Base-by-base conservation (phyloP, 2,329 filamentous ascomycete species). In the Neocucurbitaria cava region DNA sequence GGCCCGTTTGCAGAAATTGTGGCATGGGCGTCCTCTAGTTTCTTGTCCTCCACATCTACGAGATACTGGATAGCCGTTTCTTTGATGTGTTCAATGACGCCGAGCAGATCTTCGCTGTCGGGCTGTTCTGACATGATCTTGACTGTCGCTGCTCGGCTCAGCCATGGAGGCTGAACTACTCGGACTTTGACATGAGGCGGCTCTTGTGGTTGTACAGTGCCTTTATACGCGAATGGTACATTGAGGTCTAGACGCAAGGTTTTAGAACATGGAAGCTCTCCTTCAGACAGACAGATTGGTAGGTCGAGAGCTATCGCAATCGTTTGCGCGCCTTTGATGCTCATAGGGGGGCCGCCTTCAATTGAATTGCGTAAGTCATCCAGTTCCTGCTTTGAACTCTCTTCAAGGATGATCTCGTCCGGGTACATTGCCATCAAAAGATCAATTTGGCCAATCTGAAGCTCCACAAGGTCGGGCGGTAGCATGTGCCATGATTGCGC, bases 391-490 rank as follows among this genome's bases (percentile, higher is more conserved):
- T 53, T 30, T 2, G 58, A 54, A 5, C 43, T 18, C 3, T 54
- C 46, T 3, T 63, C 59, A 18, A 70, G 49, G 7, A 11, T 40
- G 5, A 62, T 48, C 7, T 70, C 66, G 3, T 65, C 63, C 3
- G 63, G 67, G 35, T 70, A 71, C 68, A 71, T 71, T 2, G 68
- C 66, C 30, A 64, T 48, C 21, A 71, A 38, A 15, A 71, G 60
- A 45, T 71, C 68, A 35, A 71, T 59, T 42, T 69, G 67, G 21
- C 66, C 66, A 21, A 71, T 59, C 20, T 71, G 68, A 3, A 69
- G 59, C 54, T 71, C 68, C 11, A 71, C 36, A 6, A 69, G 47
- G 4, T 67, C 63, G 2, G 42, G 48, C 8, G 68, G 68, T 10
- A 71, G 52, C 2, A 66, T 28, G 5, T 61, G 52, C 58, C 63